Evolutionary conservation across 352 stramenopile genomes (phyloP), one percentile per base, ranked within the genome.

Genomic region (Pythium angustatum): DNA sequence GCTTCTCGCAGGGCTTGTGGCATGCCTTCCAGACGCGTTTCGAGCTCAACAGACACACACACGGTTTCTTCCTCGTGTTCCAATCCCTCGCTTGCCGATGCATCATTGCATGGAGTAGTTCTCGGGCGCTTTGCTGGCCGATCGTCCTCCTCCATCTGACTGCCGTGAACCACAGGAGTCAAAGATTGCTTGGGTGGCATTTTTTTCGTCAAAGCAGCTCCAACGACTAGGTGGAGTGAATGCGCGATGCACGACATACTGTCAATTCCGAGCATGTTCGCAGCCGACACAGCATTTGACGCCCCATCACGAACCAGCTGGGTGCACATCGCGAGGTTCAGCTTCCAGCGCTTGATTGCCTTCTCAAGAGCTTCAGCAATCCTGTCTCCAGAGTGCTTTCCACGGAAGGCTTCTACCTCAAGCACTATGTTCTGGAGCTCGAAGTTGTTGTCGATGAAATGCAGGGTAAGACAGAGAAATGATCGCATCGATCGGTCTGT

Each of bases 371-470:
- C 27, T 5, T 33, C 40, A 1, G 10, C 10, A 24, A 69, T 69
- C 5, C 38, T 47, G 26, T 52, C 43, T n/a, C 53, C 54, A 0
- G 53, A 48, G 47, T 69, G 54, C 21, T 53, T 63, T 0, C 54
- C 62, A 12, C 45, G 36, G 19, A 64, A 64, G 5, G 45, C n/a
- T 28, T 55, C 17, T 2, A 69, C 62, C 26, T 69, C 54, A 0
- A 69, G 48, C 3, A 51, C 44, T 47, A 34, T 64, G 15, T 48
- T 15, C 3, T 38, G 9, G 30, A 59, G 58, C 0, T 1, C 9
- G 40, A 67, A 61, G 15, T 60, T 17, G 1, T 33, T 21, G 21
- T 69, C 54, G 26, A 69, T 3, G 41, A 64, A 69, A 24, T 64
- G 62, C 3, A 68, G 15, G 11, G 62, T 69, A 1, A 64, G 15